Percentiles rank a stretch among this genome's conserved stretches.
Conservation (phyloP, 2,329 filamentous ascomycete genomes). For the Knufia petricola region DNA sequence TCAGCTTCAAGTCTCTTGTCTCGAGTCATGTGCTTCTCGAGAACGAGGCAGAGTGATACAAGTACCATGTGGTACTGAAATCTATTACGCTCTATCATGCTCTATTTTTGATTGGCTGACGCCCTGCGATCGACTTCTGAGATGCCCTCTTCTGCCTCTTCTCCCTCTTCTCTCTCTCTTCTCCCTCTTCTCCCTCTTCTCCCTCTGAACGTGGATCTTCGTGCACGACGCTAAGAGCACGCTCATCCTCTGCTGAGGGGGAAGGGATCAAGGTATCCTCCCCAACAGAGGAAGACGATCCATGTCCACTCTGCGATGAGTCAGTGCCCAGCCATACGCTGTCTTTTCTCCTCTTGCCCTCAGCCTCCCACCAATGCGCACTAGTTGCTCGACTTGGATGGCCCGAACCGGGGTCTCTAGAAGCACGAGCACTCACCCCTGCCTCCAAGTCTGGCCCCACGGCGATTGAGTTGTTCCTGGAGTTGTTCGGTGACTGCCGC, state of each 20-base stretch:
- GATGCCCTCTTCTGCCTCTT: too few species aligned
- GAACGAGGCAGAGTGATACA: too few species aligned
- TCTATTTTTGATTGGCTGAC: too few species aligned
- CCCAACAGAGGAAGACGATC: not conserved
- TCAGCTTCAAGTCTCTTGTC: not conserved
- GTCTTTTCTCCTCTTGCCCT: slow-evolving; percentile 20
- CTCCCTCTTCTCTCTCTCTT: too few species aligned
- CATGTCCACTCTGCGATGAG: slow-evolving; percentile 1
- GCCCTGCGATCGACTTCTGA: too few species aligned
- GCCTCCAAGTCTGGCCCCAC: not conserved
- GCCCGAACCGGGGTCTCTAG: not conserved
- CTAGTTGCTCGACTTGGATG: slow-evolving; percentile 3
- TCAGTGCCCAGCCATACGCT: slow-evolving; percentile 20
- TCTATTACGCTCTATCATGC: too few species aligned
- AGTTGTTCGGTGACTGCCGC: not conserved
- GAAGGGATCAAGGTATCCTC: not conserved
- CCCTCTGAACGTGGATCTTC: too few species aligned
- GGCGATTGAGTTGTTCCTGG: not conserved
- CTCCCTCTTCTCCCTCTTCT: too few species aligned
- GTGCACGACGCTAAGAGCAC: too few species aligned
- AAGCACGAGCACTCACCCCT: not conserved
- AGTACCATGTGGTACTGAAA: too few species aligned
- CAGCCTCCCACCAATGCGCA: slow-evolving; percentile 21
- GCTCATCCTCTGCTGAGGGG: not conserved
- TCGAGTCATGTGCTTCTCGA: too few species aligned